A percentile compares a stretch with the other conserved stretches of the same genome.
These are phyloP conservation scores for Pinus albicaulis DNA, from an alignment of 75 land plant genomes.

Conservation along the genomic window DNA sequence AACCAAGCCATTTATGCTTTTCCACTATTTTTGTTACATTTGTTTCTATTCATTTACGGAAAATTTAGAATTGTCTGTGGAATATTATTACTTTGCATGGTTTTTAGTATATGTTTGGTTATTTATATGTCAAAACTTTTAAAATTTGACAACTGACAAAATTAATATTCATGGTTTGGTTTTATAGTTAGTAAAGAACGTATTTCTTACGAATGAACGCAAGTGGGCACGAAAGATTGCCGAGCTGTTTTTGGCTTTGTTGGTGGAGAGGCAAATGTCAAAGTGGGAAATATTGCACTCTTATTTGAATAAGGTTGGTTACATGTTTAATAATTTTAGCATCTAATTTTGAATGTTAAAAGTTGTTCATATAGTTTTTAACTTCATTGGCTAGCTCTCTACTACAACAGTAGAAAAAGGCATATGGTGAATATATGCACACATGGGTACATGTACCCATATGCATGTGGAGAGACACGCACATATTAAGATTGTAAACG, in stretches of 20 bases:
- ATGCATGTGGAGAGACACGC: too few species aligned
- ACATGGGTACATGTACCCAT: too few species aligned
- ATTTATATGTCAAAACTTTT: not conserved
- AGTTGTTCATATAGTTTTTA: too few species aligned
- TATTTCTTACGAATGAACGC: constrained; percentile 54
- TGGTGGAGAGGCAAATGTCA: constrained; percentile 57
- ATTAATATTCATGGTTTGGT: constrained; percentile 5
- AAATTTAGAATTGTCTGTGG: not conserved
- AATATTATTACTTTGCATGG: not conserved
- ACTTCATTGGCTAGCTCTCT: not conserved
- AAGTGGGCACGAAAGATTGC: constrained; percentile 55
- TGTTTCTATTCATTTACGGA: too few species aligned
- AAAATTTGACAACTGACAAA: not conserved
- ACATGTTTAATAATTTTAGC: not conserved
- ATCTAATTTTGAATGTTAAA: not conserved
- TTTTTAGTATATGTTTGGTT: too few species aligned
- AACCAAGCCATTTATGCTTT: not conserved
- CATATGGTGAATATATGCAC: too few species aligned
- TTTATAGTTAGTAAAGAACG: constrained; percentile 68
- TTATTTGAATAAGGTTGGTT: constrained; percentile 52
- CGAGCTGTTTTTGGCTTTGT: constrained; percentile 53
- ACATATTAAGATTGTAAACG: too few species aligned
- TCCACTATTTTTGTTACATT: not conserved
- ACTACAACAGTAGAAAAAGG: too few species aligned
- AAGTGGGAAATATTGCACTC: constrained; percentile 57